Base-by-base conservation (phyloP, 2,329 filamentous ascomycete species). In the Diaporthe vexans region DNA sequence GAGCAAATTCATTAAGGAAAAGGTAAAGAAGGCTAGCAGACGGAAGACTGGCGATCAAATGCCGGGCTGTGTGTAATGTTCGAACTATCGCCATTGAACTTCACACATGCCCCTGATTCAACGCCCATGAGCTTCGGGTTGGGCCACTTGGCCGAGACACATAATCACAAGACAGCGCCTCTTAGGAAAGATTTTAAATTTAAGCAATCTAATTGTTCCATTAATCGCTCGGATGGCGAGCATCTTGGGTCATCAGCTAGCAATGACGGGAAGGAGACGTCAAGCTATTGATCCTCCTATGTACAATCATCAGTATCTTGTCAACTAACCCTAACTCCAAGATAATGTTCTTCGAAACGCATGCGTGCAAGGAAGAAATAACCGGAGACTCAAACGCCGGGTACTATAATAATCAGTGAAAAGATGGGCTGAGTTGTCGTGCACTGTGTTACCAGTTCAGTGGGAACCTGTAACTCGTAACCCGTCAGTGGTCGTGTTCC, bases 261-360 rank as follows among this genome's bases (percentile, higher is more conserved):
- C 17, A 54, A 61, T 57, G 48, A 69, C 67, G 58, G 51, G 71
- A 43, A 33, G 40, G 35, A 29, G 61, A 54, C 52, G 54, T 68
- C 33, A 26, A 56, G 37, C 52, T 33, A 59, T 68, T 61, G 68
- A 61, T 54, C 54, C 72, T 59, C 74, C 74, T 75, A 74, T 72
- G 72, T 75, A 74, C 72, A 72, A 74, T 75, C 68, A 75, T 75
- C 74, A 75, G 72, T 73, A 74, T 71, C 67, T 75, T 71, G 72
- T 74, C 37, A 69, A 70, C 24, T 17, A 70, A 35, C 67, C 74
- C 67, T 40, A 29, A 61, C 54, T 63, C 67, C 72, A 54, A 65
- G 48, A 71, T 35, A 40, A 54, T 35, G 26, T 65, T 63, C 43
- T 63, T 65, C 54, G 48, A 72, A 37, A 63, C 9, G 37, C 21